phyloP scores from a whole-genome alignment of 2,329 filamentous ascomycete genomes.

The Fusarium sp. region DNA sequence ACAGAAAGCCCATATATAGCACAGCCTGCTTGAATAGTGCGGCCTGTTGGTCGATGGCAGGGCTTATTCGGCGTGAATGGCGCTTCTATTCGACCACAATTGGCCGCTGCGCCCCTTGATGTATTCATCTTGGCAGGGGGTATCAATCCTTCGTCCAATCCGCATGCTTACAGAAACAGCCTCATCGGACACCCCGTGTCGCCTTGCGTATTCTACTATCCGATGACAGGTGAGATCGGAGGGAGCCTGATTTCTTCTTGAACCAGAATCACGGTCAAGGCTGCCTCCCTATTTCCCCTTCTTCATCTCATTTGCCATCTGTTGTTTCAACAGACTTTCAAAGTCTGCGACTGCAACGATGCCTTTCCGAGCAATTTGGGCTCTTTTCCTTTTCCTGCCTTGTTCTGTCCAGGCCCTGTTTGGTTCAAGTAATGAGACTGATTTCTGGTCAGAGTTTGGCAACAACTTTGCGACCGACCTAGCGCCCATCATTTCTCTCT shows the following conservation, averaged over 20 bases:
- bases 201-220: background rate
- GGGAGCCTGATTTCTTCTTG: background rate
- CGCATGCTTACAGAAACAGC: background rate
- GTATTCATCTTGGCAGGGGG: background rate
- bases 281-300: background rate
- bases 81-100: background rate
- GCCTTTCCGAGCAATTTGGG: background rate
- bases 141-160: background rate
- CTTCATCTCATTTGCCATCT: background rate
- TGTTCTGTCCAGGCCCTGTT: background rate
- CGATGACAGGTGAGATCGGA: background rate
- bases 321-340: background rate
- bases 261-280: background rate
- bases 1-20: background rate
- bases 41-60: background rate
- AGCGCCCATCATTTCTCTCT: background rate
- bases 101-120: background rate
- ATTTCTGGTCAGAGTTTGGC: background rate
- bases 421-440: background rate
- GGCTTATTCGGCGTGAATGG: background rate
- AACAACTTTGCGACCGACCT: slow-evolving; percentile 2
- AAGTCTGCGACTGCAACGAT: background rate
- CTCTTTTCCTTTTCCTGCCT: background rate
- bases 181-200: background rate
- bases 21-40: background rate